A percentile compares a stretch with the other conserved stretches of the same genome.
Evolutionary conservation across 2,329 filamentous ascomycete genomes (phyloP).

Genomic region (Alternaria solani): DNA sequence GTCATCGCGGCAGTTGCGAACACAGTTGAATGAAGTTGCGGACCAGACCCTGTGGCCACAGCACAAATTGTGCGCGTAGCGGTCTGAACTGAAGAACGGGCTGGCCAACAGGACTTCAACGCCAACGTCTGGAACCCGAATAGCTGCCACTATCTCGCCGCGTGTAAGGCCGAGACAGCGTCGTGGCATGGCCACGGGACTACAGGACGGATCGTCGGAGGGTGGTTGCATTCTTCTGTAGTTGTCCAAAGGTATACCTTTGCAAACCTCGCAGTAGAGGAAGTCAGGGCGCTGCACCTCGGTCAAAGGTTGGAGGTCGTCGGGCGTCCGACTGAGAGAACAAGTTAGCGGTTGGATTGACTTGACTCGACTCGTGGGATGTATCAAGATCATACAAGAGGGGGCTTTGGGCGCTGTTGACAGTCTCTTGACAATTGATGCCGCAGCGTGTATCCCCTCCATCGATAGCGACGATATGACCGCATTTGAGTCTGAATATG

Average conservation of each 20-base stretch:
- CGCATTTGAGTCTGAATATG: slow-evolving; percentile 19
- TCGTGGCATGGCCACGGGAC: not conserved
- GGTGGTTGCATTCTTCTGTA: slow-evolving; percentile 10
- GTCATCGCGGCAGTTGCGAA: slow-evolving; percentile 16
- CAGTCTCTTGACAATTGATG: slow-evolving; percentile 22
- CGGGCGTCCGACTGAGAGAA: not conserved
- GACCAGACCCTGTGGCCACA: slow-evolving; percentile 28
- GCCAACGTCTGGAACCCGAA: not conserved
- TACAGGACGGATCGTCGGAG: not conserved
- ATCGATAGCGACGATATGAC: slow-evolving; percentile 26
- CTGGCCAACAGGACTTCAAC: slow-evolving; percentile 3
- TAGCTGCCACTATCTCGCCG: slow-evolving; percentile 7
- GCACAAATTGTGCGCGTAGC: slow-evolving; percentile 13
- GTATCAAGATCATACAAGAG: not conserved
- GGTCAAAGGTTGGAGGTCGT: not conserved
- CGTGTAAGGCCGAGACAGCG: slow-evolving; percentile 21
- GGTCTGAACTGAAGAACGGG: slow-evolving; percentile 2
- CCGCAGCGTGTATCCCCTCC: slow-evolving; percentile 19
- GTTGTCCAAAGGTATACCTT: slow-evolving; percentile 22
- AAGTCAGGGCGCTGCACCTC: not conserved
- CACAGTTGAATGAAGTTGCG: slow-evolving; percentile 9
- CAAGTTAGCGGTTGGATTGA: not conserved
- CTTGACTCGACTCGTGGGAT: not conserved
- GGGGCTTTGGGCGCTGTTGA: not conserved
- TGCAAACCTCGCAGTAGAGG: slow-evolving; percentile 29